Conservation (phyloP, 371 early-diverging fungal genomes). For the Actinomucor elegans region DNA sequence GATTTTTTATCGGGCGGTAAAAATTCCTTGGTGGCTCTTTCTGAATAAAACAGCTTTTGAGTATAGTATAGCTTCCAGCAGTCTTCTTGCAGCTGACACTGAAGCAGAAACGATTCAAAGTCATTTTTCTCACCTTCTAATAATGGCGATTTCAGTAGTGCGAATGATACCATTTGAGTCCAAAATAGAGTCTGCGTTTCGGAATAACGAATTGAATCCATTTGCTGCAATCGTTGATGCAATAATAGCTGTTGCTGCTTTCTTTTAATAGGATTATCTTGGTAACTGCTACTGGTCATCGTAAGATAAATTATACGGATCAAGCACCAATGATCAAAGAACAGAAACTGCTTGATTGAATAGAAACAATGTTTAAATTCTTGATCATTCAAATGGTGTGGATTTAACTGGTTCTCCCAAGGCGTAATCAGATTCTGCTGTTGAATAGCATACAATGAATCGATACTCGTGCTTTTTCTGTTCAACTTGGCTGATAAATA, state of each 20-base stretch:
- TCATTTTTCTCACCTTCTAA: conserved; percentile 26
- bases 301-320: conserved; percentile 30
- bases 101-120: conserved; percentile 29
- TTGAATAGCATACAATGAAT: neutral
- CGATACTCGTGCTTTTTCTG: neutral
- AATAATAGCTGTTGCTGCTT: neutral
- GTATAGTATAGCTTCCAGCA: conserved; percentile 37
- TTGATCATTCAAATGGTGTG: conserved; percentile 25
- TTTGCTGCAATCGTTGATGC: neutral
- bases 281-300: too few relatives aligned
- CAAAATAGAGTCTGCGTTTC: conserved; percentile 43
- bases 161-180: conserved; percentile 44
- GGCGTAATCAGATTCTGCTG: conserved; percentile 20
- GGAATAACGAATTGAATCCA: conserved; percentile 19
- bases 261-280: conserved; percentile 5
- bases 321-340: conserved; percentile 30
- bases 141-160: conserved; percentile 31
- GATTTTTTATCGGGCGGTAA: conserved; percentile 40
- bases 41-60: conserved; percentile 30
- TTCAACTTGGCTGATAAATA: conserved; percentile 16
- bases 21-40: conserved; percentile 28
- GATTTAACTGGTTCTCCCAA: conserved; percentile 35
- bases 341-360: conserved; percentile 18
- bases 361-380: conserved; percentile 31
- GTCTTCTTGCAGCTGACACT: conserved; percentile 26